A percentile compares a stretch with the other conserved stretches of the same genome.
These are phyloP conservation scores for Eucalyptus cloeziana DNA, from an alignment of 345 rosid genomes.

Conservation along the genomic window DNA sequence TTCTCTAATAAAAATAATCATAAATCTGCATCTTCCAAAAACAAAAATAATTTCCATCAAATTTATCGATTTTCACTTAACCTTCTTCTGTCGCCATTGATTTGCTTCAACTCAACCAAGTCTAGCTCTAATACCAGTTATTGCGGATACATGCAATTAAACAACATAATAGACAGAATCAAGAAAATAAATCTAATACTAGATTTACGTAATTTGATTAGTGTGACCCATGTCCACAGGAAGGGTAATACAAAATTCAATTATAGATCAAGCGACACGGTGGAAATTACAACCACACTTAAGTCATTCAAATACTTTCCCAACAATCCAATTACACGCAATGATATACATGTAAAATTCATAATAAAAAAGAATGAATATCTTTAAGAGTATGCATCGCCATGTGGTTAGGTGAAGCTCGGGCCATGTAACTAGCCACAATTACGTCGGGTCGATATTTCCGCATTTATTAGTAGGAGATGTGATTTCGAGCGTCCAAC, in stretches of 20 bases:
- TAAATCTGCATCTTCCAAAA: not conserved
- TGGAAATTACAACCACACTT: no score
- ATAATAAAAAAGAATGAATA: not conserved
- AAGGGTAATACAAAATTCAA: not conserved
- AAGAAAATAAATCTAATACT: no score
- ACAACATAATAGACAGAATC: no score
- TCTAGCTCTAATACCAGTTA: no score
- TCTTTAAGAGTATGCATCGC: not conserved
- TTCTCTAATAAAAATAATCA: not conserved
- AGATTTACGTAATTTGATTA: no score
- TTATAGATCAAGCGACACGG: no score
- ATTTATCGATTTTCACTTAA: not conserved
- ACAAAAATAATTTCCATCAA: not conserved
- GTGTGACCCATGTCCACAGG: accelerated
- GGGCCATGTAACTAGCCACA: not conserved
- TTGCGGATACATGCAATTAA: not conserved
- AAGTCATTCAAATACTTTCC: no score
- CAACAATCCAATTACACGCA: no score
- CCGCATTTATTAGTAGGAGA: not conserved
- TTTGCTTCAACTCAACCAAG: not conserved
- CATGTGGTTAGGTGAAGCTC: not conserved
- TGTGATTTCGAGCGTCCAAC: not conserved
- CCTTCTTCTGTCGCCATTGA: no score
- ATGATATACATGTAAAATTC: not conserved
- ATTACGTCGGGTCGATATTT: not conserved